phyloP scores from a whole-genome alignment of 106 monocot species.

The Apostasia shenzhenica region DNA sequence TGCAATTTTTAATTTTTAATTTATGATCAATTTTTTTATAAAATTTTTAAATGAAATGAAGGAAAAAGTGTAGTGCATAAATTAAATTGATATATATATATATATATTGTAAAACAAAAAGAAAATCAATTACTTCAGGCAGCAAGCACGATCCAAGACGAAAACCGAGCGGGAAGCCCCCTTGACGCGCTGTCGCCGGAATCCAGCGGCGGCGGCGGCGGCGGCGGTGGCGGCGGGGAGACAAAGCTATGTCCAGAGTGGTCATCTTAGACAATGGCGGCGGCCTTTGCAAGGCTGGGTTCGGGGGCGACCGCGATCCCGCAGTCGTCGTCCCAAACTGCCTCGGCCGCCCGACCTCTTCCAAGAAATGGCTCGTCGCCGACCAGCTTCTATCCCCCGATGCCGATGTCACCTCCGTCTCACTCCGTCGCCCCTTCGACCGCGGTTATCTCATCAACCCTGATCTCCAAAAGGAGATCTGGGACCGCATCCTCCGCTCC shows the following conservation, averaged over 20 bases:
- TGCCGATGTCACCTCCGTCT: constrained; percentile 57
- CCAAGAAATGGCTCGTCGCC: constrained; percentile 51
- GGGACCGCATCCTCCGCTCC: constrained; percentile 64
- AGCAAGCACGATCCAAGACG: no score
- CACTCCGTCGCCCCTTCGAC: constrained; percentile 86
- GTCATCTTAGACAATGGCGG: constrained; percentile 94
- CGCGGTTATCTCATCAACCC: constrained; percentile 87
- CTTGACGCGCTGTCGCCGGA: no score
- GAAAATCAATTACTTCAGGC: no score
- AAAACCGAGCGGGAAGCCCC: no score
- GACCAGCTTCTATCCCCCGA: constrained; percentile 68
- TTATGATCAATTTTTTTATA: no score
- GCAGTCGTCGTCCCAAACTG: constrained; percentile 78
- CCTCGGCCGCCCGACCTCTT: constrained; percentile 38
- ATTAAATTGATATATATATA: no score
- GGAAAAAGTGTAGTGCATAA: no score
- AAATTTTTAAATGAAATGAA: no score
- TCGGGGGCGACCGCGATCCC: constrained; percentile 84
- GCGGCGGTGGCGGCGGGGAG: neutral
- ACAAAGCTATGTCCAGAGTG: constrained; percentile 25
- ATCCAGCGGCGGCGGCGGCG: no score
- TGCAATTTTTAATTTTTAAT: no score
- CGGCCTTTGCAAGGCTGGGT: constrained; percentile 84
- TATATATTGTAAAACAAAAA: no score
- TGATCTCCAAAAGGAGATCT: constrained; percentile 69